Evolutionary conservation across 345 rosid species (phyloP).

Genomic region (Noccaea bulbosa): DNA sequence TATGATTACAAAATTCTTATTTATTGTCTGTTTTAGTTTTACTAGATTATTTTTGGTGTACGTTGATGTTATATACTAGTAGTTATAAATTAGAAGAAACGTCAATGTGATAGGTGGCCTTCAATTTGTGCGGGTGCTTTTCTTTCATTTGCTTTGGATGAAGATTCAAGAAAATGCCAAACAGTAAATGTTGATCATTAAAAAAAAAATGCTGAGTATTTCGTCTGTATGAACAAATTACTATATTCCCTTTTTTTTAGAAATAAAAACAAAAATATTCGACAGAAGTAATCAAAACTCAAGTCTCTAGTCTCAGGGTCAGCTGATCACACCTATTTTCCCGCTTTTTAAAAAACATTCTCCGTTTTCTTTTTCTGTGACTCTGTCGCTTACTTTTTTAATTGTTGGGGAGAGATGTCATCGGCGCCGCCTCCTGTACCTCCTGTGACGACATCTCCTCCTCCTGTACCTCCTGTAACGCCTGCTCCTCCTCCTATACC

Average conservation of each 20-base stretch:
- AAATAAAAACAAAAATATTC: background rate
- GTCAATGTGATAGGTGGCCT: conserved; percentile 17
- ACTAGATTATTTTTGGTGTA: conserved; percentile 21
- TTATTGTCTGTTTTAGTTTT: background rate
- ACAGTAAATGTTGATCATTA: no score
- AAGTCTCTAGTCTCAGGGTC: conserved; percentile 15
- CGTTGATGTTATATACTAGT: conserved; percentile 12
- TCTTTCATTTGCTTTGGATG: conserved; percentile 1
- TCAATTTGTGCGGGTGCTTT: conserved; percentile 8
- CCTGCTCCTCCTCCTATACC: conserved; percentile 17
- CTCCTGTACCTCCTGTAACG: conserved; percentile 10
- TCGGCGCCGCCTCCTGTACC: conserved; percentile 49
- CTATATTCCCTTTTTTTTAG: no score
- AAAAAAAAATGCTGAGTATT: background rate
- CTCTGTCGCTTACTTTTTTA: background rate
- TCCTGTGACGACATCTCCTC: background rate
- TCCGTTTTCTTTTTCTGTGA: background rate
- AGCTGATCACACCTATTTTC: conserved; percentile 30
- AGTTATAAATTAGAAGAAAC: background rate
- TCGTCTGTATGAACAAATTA: background rate
- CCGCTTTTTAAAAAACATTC: conserved; percentile 10
- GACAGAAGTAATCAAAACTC: background rate
- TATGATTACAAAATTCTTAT: background rate
- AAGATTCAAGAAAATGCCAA: conserved; percentile 8
- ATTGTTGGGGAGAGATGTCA: conserved; percentile 46